Percentiles rank a stretch among this genome's conserved stretches.
These are phyloP conservation scores for Melanopsichium pennsylvanicum DNA, from an alignment of 1,284 basidiomycete genomes.

Conservation along the genomic window DNA sequence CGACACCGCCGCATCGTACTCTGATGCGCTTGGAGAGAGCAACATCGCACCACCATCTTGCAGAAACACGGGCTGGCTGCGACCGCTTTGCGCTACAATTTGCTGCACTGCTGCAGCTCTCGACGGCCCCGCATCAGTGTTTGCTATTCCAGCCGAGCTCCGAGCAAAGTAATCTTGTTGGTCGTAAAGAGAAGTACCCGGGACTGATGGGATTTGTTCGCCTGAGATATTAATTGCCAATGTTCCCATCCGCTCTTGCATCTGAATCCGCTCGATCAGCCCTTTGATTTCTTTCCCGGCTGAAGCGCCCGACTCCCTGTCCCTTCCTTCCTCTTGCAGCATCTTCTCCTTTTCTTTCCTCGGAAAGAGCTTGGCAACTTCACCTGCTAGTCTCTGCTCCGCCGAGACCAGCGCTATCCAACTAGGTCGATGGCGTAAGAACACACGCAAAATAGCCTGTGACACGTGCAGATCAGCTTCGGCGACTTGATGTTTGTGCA, in stretches of 20 bases:
- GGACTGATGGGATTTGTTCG: neutral
- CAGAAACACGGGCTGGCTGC: neutral
- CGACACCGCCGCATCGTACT: slow-evolving; percentile 10
- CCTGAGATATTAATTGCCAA: neutral
- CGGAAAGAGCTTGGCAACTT: slow-evolving; percentile 22
- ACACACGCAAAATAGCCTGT: slow-evolving; percentile 21
- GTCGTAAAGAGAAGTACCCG: neutral
- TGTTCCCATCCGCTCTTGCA: slow-evolving; percentile 16
- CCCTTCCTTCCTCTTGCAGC: neutral
- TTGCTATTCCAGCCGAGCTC: neutral
- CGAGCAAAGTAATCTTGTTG: neutral
- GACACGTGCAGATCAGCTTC: slow-evolving; percentile 12
- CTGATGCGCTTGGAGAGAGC: slow-evolving; percentile 7
- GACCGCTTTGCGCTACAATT: neutral
- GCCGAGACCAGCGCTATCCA: slow-evolving; percentile 35
- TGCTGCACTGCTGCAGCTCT: neutral
- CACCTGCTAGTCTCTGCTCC: slow-evolving; percentile 27
- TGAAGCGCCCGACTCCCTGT: neutral
- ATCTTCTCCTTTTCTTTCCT: neutral
- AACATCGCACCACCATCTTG: neutral
- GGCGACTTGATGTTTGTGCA: slow-evolving; percentile 1
- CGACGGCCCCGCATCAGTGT: neutral
- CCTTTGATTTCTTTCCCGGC: slow-evolving; percentile 15
- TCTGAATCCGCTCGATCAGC: slow-evolving; percentile 15
- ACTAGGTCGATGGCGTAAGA: slow-evolving; percentile 15